phyloP scores from a whole-genome alignment of 2,329 filamentous ascomycete genomes.

The Xylariaceae sp. region DNA sequence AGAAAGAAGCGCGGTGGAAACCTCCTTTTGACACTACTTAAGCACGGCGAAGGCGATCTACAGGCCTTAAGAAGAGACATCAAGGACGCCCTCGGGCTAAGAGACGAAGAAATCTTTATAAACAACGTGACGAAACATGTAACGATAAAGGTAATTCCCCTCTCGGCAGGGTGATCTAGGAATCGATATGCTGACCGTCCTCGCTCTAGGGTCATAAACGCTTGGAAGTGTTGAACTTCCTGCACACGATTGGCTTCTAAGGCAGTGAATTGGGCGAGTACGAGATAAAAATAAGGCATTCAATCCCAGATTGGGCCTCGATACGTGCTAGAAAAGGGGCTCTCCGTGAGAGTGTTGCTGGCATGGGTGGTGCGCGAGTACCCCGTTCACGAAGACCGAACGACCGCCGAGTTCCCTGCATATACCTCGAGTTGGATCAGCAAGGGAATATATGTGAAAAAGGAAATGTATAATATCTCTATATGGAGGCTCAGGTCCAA shows the following conservation, averaged over 20 bases:
- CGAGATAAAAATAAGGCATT: neutral
- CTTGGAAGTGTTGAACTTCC: slow-evolving; percentile 24
- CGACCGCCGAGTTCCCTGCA: neutral
- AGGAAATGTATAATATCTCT: slow-evolving; percentile 18
- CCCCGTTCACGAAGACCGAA: neutral
- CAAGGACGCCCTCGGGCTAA: slow-evolving; percentile 52
- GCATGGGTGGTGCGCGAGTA: slow-evolving; percentile 7
- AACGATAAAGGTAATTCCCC: slow-evolving; percentile 58
- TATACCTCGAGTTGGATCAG: slow-evolving; percentile 1
- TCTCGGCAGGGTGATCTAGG: neutral
- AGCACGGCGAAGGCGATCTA: slow-evolving; percentile 74
- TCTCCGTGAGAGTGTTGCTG: neutral
- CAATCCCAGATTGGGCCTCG: neutral
- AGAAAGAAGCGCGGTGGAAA: slow-evolving; percentile 71
- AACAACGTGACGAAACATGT: slow-evolving; percentile 68
- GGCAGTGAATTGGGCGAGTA: neutral
- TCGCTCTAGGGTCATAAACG: slow-evolving; percentile 24
- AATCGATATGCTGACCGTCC: neutral
- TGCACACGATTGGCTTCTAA: slow-evolving; percentile 29
- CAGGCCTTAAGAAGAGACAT: slow-evolving; percentile 61
- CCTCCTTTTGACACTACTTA: slow-evolving; percentile 66
- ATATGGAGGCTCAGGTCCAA: slow-evolving; percentile 10
- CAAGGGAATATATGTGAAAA: slow-evolving; percentile 3
- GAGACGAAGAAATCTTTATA: slow-evolving; percentile 49
- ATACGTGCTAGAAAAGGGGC: neutral